These are phyloP conservation scores for Aschersonia sp. DNA, from an alignment of 2,329 filamentous ascomycete genomes.

Conservation along the genomic window DNA sequence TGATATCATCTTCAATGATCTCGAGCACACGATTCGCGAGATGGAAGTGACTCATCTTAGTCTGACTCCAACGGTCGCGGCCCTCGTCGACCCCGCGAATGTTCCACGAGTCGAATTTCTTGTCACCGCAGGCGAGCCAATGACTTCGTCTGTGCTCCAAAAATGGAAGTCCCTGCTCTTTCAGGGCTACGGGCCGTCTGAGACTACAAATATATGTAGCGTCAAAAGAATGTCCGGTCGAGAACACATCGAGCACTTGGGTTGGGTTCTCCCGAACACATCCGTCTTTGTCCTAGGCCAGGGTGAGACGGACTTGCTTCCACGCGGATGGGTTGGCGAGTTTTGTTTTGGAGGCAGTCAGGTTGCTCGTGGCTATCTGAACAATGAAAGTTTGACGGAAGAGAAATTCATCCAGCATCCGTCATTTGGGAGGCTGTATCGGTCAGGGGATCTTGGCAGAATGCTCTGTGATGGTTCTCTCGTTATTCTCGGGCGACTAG, in stretches of 20 bases:
- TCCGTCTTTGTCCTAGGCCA: slow-evolving; percentile 50
- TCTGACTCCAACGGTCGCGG: slow-evolving; percentile 73
- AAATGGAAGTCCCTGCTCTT: slow-evolving; percentile 58
- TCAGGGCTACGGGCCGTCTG: slow-evolving; percentile 73
- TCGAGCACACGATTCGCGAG: slow-evolving; percentile 50
- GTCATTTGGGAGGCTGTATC: slow-evolving; percentile 57
- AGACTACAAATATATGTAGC: slow-evolving; percentile 80
- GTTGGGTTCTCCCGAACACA: slow-evolving; percentile 58
- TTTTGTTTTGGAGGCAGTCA: slow-evolving; percentile 80
- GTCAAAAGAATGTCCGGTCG: slow-evolving; percentile 44
- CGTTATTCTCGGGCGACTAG: slow-evolving; percentile 56
- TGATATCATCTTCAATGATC: slow-evolving; percentile 57
- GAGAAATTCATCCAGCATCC: slow-evolving; percentile 58
- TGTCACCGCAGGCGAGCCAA: slow-evolving; percentile 67
- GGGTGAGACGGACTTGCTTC: slow-evolving; percentile 36
- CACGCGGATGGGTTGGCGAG: slow-evolving; percentile 62
- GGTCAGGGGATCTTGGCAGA: slow-evolving; percentile 69
- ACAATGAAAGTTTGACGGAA: slow-evolving; percentile 44
- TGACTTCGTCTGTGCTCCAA: slow-evolving; percentile 56
- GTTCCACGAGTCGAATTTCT: slow-evolving; percentile 61
- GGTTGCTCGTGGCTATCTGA: slow-evolving; percentile 61
- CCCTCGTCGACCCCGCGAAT: slow-evolving; percentile 52
- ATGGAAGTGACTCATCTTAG: slow-evolving; percentile 66
- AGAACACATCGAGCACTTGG: slow-evolving; percentile 62
- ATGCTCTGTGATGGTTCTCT: slow-evolving; percentile 66